Evolutionary conservation across 1,139 yeast genomes (phyloP).

Genomic region (Magnusiomyces clavatus): DNA sequence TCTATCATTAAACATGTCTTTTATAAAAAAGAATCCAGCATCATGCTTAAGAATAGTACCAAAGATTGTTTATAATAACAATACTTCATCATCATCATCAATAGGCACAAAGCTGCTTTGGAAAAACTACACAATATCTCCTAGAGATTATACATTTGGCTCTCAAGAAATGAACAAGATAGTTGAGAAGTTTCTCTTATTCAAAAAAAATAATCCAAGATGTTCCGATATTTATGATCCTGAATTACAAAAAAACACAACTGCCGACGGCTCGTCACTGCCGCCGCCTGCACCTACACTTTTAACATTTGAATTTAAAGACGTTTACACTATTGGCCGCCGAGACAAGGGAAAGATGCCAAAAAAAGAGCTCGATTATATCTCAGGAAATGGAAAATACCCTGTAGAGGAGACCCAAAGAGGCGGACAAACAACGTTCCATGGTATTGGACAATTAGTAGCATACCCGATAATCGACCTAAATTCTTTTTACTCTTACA

Average conservation of each 20-base stretch:
- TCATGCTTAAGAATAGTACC: too few species aligned
- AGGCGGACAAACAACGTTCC: conserved; percentile 98
- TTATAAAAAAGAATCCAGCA: too few species aligned
- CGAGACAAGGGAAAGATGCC: conserved; percentile 52
- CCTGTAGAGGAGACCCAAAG: conserved; percentile 68
- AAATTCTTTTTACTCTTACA: conserved; percentile 41
- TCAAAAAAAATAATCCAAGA: too few species aligned
- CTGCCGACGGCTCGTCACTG: conserved; percentile 8
- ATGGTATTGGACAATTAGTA: conserved; percentile 92
- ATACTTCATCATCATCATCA: too few species aligned
- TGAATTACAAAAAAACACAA: conserved; percentile 34
- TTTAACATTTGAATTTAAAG: conserved; percentile 72
- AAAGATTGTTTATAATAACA: too few species aligned
- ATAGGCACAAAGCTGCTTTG: too few species aligned
- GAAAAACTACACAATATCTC: too few species aligned
- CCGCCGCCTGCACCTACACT: conserved; percentile 50
- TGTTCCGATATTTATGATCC: too few species aligned
- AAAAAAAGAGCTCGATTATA: conserved; percentile 24
- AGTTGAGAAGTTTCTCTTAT: conserved; percentile 32
- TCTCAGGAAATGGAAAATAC: conserved; percentile 31
- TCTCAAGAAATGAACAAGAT: conserved; percentile 49
- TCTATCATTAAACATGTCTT: too few species aligned
- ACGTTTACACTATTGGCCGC: conserved; percentile 86
- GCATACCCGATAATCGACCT: conserved; percentile 78
- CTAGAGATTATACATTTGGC: conserved; percentile 3